Percentiles rank a stretch among this genome's conserved stretches.
Conservation (phyloP, 257 asterid genomes). For the Anisodus tanguticus region DNA sequence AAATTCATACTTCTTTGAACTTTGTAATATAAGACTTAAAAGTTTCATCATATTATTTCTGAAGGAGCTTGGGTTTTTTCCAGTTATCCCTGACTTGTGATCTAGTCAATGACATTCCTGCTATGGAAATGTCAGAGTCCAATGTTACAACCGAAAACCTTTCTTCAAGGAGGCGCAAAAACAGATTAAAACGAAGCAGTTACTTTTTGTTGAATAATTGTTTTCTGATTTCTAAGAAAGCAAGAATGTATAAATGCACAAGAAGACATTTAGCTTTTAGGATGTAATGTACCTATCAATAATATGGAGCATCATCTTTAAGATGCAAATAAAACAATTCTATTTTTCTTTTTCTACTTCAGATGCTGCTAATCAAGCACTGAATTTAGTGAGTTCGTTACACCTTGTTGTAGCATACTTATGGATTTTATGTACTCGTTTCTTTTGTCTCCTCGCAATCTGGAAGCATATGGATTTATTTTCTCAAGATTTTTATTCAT, state of each 20-base stretch:
- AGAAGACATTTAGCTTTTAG: background rate
- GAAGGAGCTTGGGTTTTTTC: background rate
- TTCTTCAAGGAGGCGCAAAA: background rate
- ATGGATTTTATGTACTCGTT: background rate
- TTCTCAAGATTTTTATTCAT: conserved; percentile 16
- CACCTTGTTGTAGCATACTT: background rate
- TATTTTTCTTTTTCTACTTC: background rate
- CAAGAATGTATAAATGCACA: background rate
- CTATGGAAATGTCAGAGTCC: conserved; percentile 11
- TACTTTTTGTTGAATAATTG: background rate
- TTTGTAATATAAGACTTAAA: conserved; percentile 12
- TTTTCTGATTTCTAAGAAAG: background rate
- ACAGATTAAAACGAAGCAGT: background rate
- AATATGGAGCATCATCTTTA: background rate
- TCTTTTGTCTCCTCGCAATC: conserved; percentile 14
- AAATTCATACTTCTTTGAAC: conserved; percentile 16
- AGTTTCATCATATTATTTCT: conserved; percentile 4
- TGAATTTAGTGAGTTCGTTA: background rate
- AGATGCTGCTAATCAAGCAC: background rate
- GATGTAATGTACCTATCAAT: too few species aligned
- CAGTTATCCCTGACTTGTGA: background rate
- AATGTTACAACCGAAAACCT: background rate
- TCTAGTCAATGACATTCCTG: conserved; percentile 4
- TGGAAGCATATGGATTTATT: conserved; percentile 29
- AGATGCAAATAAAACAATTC: background rate